Evolutionary conservation across 306 rosid genomes (phyloP), one percentile per base, ranked within the genome.

Genomic region (Luffa aegyptiaca): DNA sequence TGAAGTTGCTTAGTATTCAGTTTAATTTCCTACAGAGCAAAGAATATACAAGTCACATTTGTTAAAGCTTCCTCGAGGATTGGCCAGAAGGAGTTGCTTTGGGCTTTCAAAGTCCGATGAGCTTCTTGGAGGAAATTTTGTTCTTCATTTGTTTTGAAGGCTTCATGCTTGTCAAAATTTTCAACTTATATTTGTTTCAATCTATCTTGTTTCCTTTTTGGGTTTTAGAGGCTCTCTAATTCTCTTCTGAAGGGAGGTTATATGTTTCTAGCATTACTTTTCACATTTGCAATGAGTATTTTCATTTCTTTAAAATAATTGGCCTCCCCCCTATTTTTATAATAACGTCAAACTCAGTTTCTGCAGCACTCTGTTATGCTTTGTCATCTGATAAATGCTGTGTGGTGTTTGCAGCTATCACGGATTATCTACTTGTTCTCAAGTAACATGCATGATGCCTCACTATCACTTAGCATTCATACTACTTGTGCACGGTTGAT

Each of bases 401-500:
- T 70, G 21, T 80, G 77, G 61, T 84, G 82, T 48, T 48, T 89
- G 93, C 97, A 95, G 99, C 84, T 95, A 82, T 93, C 99, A 8
- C 94, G 97, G 80, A 95, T 95, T 80, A 95, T 95, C 79, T 95
- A 93, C 89, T 89, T 95, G 87, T 95, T 93, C 88, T 95, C 99
- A 59, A 95, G 97, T 83, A 95, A 93, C 85, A 95, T 95, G 99
- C 99, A 95, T 52, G 99, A 95, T 14, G 99, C 99, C 51, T 95
- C 99, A 20, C 86, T 95, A 83, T 89, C 97, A 8, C 88, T 95
- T 86, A 93, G 98, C 90, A 91, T 95, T 84, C 99, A 95, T 86
- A 95, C 99, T 59, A 95, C 99, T 53, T 95, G 97, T 84, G 97
- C 99, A 75, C 97, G 98, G 83, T 81, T 95, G 92, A 93, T 95